Evolutionary conservation across 75 land plant species (phyloP).

Genomic region (Larix kaempferi): DNA sequence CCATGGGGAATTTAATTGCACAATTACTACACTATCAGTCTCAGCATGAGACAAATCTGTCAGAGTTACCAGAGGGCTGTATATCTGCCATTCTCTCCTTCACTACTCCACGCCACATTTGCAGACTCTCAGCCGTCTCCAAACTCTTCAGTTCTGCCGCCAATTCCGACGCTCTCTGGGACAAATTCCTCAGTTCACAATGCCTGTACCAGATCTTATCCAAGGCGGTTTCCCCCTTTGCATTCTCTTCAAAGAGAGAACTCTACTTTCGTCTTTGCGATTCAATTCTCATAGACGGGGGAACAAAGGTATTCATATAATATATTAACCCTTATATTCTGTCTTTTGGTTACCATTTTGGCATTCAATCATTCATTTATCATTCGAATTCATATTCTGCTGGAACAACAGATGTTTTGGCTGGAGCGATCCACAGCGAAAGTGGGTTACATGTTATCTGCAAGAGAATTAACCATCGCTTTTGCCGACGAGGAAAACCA

Average conservation of each 20-base stretch:
- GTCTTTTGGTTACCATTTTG: not conserved
- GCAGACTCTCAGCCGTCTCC: constrained; percentile 28
- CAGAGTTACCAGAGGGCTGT: constrained; percentile 33
- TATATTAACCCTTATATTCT: no score
- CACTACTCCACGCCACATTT: constrained; percentile 41
- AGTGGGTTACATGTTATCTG: constrained; percentile 36
- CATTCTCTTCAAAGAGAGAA: constrained; percentile 37
- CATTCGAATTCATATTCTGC: not conserved
- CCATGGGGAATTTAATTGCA: no score
- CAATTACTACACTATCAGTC: no score
- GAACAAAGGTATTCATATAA: constrained; percentile 18
- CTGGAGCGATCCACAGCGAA: constrained; percentile 27
- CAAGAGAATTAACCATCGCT: constrained; percentile 31
- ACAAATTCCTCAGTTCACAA: constrained; percentile 39
- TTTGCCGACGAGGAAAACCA: constrained; percentile 14
- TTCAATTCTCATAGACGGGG: constrained; percentile 29
- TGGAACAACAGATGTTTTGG: constrained; percentile 18
- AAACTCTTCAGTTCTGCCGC: constrained; percentile 14
- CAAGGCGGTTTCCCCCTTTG: constrained; percentile 17
- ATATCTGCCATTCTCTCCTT: constrained; percentile 27
- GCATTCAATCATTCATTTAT: not conserved
- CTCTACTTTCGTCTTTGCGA: constrained; percentile 32
- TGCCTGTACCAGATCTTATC: constrained; percentile 19
- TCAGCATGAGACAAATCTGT: no score
- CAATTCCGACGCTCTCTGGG: constrained; percentile 44